Evolutionary conservation across 257 asterid genomes (phyloP), one percentile per base, ranked within the genome.

Genomic region (Marsdenia floribunda): DNA sequence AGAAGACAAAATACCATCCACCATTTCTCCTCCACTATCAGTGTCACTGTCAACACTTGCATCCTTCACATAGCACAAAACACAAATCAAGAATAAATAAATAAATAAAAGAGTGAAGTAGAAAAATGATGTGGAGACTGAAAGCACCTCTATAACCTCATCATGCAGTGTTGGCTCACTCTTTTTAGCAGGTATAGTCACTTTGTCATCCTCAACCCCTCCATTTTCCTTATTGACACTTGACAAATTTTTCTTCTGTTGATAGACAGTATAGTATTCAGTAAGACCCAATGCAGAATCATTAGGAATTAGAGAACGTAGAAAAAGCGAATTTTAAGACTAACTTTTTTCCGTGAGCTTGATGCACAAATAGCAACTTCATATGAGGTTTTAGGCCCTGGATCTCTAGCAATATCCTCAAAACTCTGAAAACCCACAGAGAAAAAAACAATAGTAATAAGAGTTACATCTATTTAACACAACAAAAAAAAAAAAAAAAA

Each of bases 21-120:
- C 96, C 98, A 95, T 95, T 73, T 90, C 90, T 50, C 80, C 97
- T 66, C 77, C 98, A 73, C 96, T 89, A 70, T 87, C 98, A 15
- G 90, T 4, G 81, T 82, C 96, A 68, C 85, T 80, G 57, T 73
- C 88, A 55, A 77, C 92, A 64, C 78, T 85, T 15, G 79, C 77
- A 33, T 83, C 90, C 96, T 87, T 82, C 73, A 70, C 57, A 19
- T 15, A 60, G 22, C 19, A 55, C 52, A 57, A 66, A 37, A 53
- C 26, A 68, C 1, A 80, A 74, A 19, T 75, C 35, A 76, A 58
- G 38, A 42, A 54, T 70, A 70, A 26, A 64, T 47, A 40, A 67
- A 69, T 66, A 67, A 70, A 46, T 55, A 54, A 29, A 67, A 69
- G 67, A 71, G 33, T 26, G 21, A 29, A 42, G 11, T 38, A 74